phyloP scores from a whole-genome alignment of 2,329 filamentous ascomycete species.

The Ophiobolus disseminans region DNA sequence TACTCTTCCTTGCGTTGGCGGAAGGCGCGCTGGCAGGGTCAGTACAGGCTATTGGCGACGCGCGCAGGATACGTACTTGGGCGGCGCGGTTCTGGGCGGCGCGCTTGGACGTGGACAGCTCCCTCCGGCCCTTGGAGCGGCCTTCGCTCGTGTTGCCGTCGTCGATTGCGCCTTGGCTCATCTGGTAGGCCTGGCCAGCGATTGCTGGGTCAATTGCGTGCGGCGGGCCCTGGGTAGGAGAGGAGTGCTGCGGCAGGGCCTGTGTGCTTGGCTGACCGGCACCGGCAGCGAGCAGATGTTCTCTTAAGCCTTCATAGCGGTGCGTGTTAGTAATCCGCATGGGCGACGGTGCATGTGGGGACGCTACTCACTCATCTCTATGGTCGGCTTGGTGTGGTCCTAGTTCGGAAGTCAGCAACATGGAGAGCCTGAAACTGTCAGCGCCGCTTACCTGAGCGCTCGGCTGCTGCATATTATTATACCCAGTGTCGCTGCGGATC shows the following conservation, averaged over 20 bases:
- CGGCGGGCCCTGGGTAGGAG: constrained; percentile 52
- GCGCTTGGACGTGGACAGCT: constrained; percentile 93
- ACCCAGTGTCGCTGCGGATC: constrained; percentile 40
- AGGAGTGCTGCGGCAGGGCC: constrained; percentile 42
- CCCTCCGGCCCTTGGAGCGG: constrained; percentile 73
- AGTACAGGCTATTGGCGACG: constrained; percentile 20
- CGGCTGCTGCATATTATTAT: constrained; percentile 47
- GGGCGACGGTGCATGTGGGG: constrained; percentile 8
- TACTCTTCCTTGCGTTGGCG: constrained; percentile 97
- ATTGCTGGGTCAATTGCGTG: constrained; percentile 67
- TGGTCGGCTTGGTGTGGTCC: constrained; percentile 47
- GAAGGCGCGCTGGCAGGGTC: constrained; percentile 77
- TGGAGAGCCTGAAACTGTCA: constrained; percentile 17
- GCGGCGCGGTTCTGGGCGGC: constrained; percentile 96
- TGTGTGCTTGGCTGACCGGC: constrained; percentile 50
- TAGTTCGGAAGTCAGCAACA: constrained; percentile 38
- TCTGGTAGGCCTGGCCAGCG: constrained; percentile 57
- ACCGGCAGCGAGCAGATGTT: constrained; percentile 66
- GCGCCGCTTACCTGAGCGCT: constrained; percentile 62
- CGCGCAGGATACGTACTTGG: constrained; percentile 67
- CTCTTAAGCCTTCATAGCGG: constrained; percentile 62
- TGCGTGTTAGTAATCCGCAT: constrained; percentile 42
- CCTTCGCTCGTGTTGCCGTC: constrained; percentile 57
- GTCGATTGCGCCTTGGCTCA: constrained; percentile 56
- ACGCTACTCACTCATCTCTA: constrained; percentile 52